A percentile compares a stretch with the other conserved stretches of the same genome.
Evolutionary conservation across 352 stramenopile genomes (phyloP).

Genomic region (Globisporangium carolinianum): DNA sequence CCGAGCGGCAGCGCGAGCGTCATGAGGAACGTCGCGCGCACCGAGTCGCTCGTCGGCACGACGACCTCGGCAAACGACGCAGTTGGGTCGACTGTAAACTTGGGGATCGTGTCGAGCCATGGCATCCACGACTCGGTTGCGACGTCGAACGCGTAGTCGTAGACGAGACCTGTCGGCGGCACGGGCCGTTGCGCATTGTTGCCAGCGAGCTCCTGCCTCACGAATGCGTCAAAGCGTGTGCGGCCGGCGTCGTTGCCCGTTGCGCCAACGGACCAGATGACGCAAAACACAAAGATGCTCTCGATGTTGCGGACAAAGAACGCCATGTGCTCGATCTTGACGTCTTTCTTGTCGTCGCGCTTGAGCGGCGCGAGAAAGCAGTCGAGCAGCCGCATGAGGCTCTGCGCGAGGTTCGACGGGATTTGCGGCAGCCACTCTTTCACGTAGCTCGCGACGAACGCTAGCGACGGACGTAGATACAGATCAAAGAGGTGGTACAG

Average conservation of each 20-base stretch:
- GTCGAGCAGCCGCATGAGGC: conserved; percentile 88
- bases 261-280: conserved; percentile 90
- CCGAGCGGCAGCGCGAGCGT: conserved; percentile 73
- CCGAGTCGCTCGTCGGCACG: conserved; percentile 90
- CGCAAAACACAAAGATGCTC: conserved; percentile 88
- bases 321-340: conserved; percentile 53
- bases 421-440: conserved; percentile 91
- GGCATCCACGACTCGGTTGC: conserved; percentile 73
- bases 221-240: conserved; percentile 78
- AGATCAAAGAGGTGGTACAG: conserved; percentile 83
- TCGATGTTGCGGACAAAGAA: conserved; percentile 79
- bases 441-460: conserved; percentile 83
- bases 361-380: conserved; percentile 86
- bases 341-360: conserved; percentile 82
- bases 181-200: conserved; percentile 51
- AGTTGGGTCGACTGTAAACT: conserved; percentile 64
- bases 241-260: conserved; percentile 86
- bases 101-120: conserved; percentile 89
- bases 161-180: conserved; percentile 64
- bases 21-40: conserved; percentile 91
- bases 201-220: conserved; percentile 75
- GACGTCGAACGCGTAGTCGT: conserved; percentile 90
- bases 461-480: conserved; percentile 74
- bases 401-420: conserved; percentile 87
- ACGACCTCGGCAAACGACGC: conserved; percentile 90